phyloP scores from a whole-genome alignment of 2,329 filamentous ascomycete genomes.

The Rutstroemia sp. region DNA sequence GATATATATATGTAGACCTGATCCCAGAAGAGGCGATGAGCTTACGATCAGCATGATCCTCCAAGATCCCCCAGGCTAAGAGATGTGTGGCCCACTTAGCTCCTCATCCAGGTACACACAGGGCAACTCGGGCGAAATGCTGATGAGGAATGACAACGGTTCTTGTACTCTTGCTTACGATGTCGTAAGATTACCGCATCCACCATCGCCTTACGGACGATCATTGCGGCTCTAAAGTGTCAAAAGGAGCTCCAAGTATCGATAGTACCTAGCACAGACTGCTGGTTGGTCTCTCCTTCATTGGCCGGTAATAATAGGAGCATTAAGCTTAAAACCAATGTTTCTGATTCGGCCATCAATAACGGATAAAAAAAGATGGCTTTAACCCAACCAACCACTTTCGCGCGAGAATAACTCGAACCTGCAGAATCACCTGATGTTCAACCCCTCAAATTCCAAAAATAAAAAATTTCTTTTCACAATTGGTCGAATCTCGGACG shows the following conservation, averaged over 20 bases:
- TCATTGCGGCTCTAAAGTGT: not conserved
- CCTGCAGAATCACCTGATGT: not conserved
- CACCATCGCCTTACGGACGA: not conserved
- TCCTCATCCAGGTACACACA: too few species aligned
- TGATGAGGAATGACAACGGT: not conserved
- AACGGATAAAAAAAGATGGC: not conserved
- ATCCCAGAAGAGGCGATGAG: too few species aligned
- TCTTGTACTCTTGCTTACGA: not conserved
- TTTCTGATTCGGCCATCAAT: not conserved
- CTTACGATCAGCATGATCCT: too few species aligned
- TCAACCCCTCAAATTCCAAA: slow-evolving; percentile 2
- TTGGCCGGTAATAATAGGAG: not conserved
- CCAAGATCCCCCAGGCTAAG: too few species aligned
- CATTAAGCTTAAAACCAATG: not conserved
- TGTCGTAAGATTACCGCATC: not conserved
- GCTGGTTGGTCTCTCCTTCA: not conserved
- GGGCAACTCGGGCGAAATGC: too few species aligned
- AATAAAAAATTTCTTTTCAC: not conserved
- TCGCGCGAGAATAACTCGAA: too few species aligned
- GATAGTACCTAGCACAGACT: not conserved
- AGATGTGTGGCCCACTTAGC: too few species aligned
- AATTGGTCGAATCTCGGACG: not conserved
- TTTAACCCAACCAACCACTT: slow-evolving; percentile 1
- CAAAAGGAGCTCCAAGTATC: not conserved
- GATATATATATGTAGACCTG: too few species aligned